phyloP scores from a whole-genome alignment of 1,284 basidiomycete species.

The Coniophora puteana region DNA sequence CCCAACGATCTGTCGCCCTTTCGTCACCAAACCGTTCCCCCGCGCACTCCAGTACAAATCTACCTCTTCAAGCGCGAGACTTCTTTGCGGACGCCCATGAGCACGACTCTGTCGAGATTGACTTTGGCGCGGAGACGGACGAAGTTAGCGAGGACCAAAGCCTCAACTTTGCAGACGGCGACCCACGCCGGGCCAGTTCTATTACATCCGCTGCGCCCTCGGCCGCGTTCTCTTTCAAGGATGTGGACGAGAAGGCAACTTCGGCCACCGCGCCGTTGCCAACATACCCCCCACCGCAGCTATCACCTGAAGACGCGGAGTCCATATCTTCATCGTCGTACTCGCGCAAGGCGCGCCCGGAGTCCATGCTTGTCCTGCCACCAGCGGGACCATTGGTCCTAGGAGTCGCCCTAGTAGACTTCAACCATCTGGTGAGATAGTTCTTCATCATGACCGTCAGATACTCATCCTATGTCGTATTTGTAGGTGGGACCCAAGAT shows the following conservation, averaged over 20 bases:
- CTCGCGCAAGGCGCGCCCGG: slow-evolving; percentile 72
- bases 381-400: slow-evolving; percentile 63
- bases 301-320: slow-evolving; percentile 44
- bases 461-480: slow-evolving; percentile 14
- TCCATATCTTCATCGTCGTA: slow-evolving; percentile 65
- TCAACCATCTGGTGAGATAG: slow-evolving; percentile 77
- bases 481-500: slow-evolving; percentile 85
- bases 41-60: slow-evolving; percentile 29
- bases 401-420: slow-evolving; percentile 86
- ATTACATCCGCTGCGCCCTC: slow-evolving; percentile 50
- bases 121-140: slow-evolving; percentile 49
- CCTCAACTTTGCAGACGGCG: no score
- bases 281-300: slow-evolving; percentile 58
- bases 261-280: slow-evolving; percentile 22
- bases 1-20: slow-evolving; percentile 71
- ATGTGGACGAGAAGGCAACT: slow-evolving; percentile 39
- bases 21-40: slow-evolving; percentile 55
- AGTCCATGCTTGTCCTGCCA: slow-evolving; percentile 63
- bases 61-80: slow-evolving; percentile 31
- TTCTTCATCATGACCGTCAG: slow-evolving; percentile 3
- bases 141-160: slow-evolving; percentile 43
- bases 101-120: slow-evolving; percentile 50
- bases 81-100: slow-evolving; percentile 39
- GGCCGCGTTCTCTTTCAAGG: slow-evolving; percentile 10
- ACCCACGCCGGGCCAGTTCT: slow-evolving; percentile 37